Conservation (phyloP, 495 filamentous ascomycete genomes). For the Neurospora terricola region DNA sequence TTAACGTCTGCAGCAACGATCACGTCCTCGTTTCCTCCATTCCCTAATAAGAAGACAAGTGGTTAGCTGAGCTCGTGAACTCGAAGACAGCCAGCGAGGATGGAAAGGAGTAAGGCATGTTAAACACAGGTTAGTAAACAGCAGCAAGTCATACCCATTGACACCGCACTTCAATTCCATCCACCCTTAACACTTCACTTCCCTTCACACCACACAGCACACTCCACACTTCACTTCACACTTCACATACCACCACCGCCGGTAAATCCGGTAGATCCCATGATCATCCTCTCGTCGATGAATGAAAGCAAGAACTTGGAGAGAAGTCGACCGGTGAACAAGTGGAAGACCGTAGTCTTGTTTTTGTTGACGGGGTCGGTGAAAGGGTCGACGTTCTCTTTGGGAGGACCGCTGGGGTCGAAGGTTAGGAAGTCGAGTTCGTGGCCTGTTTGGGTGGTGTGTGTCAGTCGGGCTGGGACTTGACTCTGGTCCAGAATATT, state of each 20-base stretch:
- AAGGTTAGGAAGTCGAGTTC: constrained; percentile 38
- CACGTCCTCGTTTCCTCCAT: background rate
- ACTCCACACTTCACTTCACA: background rate
- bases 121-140: background rate
- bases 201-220: background rate
- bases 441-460: constrained; percentile 23
- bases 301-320: constrained; percentile 43
- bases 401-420: constrained; percentile 33
- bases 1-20: background rate
- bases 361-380: background rate
- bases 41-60: background rate
- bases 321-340: constrained; percentile 37
- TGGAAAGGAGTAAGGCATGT: too few species aligned
- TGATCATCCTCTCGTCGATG: constrained; percentile 24
- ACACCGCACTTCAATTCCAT: background rate
- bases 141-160: background rate
- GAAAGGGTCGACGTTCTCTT: constrained; percentile 21
- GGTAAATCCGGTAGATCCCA: background rate
- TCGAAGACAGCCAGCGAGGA: too few species aligned
- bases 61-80: too few species aligned
- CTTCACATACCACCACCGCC: background rate
- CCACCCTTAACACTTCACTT: background rate
- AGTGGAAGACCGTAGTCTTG: background rate
- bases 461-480: too few species aligned
- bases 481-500: too few species aligned